Percentiles rank a stretch among this genome's conserved stretches.
phyloP scores from a whole-genome alignment of 2,329 filamentous ascomycete genomes.

The Blastomyces gilchristii region DNA sequence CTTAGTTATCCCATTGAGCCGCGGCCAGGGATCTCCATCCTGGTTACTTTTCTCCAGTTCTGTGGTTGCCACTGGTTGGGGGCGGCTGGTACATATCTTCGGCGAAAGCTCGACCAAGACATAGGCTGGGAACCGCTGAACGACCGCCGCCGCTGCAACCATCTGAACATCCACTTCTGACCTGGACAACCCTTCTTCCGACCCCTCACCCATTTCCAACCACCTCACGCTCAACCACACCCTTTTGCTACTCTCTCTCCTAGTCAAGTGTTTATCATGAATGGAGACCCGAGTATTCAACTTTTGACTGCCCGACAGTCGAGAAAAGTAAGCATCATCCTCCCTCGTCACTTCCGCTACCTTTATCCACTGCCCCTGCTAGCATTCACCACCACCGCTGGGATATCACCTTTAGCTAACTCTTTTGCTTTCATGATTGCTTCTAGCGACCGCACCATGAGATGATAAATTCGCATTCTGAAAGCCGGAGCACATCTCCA shows the following conservation, averaged over 20 bases:
- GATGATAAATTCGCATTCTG: slow-evolving; percentile 26
- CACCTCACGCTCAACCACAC: neutral
- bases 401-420: slow-evolving; percentile 8
- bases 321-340: slow-evolving; percentile 26
- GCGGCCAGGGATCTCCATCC: neutral
- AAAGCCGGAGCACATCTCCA: slow-evolving; percentile 20
- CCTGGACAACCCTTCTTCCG: neutral
- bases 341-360: slow-evolving; percentile 4
- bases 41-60: neutral
- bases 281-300: slow-evolving; percentile 27
- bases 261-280: slow-evolving; percentile 21
- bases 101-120: neutral
- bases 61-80: neutral
- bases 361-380: neutral
- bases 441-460: slow-evolving; percentile 27
- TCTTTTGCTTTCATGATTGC: slow-evolving; percentile 12
- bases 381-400: neutral
- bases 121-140: neutral
- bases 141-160: neutral
- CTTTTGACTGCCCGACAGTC: slow-evolving; percentile 27
- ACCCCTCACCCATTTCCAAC: neutral
- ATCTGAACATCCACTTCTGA: neutral
- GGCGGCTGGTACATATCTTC: neutral
- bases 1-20: neutral
- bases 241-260: neutral